phyloP scores from a whole-genome alignment of 768 basidiomycete species.

The Hemileccinum rubropunctum region DNA sequence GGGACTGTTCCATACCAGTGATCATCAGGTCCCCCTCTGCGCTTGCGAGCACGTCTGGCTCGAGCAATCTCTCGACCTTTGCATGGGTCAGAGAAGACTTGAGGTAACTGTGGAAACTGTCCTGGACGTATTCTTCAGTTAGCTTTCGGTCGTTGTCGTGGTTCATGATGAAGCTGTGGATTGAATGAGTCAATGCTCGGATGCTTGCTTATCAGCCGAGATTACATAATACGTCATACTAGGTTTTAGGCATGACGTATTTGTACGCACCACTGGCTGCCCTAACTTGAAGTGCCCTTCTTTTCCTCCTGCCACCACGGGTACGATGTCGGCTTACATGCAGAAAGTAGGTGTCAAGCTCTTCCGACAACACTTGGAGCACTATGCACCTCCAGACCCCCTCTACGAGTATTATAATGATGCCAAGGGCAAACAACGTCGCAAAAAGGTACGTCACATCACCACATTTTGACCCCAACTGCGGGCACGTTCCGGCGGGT shows the following conservation, averaged over 20 bases:
- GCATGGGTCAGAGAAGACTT: slow-evolving; percentile 77
- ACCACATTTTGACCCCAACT: slow-evolving; percentile 6
- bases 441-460: slow-evolving; percentile 33
- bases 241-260: slow-evolving; percentile 17
- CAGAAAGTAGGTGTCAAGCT: slow-evolving; percentile 54
- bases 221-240: neutral
- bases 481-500: slow-evolving; percentile 36
- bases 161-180: slow-evolving; percentile 10
- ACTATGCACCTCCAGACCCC: slow-evolving; percentile 72
- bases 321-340: slow-evolving; percentile 27
- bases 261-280: neutral
- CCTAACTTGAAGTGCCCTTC: neutral
- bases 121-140: slow-evolving; percentile 65
- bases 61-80: slow-evolving; percentile 70
- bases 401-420: slow-evolving; percentile 50
- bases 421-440: slow-evolving; percentile 28
- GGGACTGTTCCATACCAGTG: slow-evolving; percentile 51
- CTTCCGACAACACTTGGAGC: slow-evolving; percentile 60
- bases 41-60: slow-evolving; percentile 68
- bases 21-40: slow-evolving; percentile 87
- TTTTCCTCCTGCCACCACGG: neutral
- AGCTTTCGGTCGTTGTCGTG: slow-evolving; percentile 38
- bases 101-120: slow-evolving; percentile 80
- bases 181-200: neutral
- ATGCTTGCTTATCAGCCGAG: too few species aligned